Base-by-base conservation (phyloP, 139 green algal species). In the Desmodesmus armatus region DNA sequence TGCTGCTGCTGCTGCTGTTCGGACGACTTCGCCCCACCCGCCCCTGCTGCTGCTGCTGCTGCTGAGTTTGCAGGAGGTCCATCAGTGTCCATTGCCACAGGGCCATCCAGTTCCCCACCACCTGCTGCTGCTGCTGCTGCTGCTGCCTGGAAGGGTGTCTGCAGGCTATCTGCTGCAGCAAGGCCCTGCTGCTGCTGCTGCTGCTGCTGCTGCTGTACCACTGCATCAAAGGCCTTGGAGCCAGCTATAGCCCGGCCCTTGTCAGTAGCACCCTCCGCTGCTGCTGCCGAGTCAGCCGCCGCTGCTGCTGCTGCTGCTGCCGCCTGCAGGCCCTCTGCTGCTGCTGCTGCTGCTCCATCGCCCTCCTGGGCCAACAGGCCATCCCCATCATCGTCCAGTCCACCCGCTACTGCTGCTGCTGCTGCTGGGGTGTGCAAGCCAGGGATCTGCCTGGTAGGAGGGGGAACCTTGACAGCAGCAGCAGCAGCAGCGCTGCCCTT, bases 281-380 rank as follows among this genome's bases (percentile, higher is more conserved):
- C 72, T 27, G 71, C 43, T 79, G 72, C 43, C 44, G 44, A 41
- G 3, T 63, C 40, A 39, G 72, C 72, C 72, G 63, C 63, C 0
- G 43, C 72, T 65, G 72, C 47, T 19, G 63, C 72, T 44, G 41
- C n/a, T 27, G 43, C 72, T 35, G 63, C 44, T 29, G 63, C 29
- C 0, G 43, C 72, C 11, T 66, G 15, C 43, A 79, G 29, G 2
- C 40, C 63, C 2, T 33, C 63, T n/a, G n/a, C n/a, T n/a, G n/a
- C 60, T 69, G 21, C 33, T 44, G 43, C 72, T 79, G 72, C 72
- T 66, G 72, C 72, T 65, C n/a, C 63, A 43, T 72, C 63, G 43
- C 63, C 43, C 29, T 72, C 63, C n/a, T 43, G 63, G 63, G 3
- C 40, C 63, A 41, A 27, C 23, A 5, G 43, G 43, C n/a, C n/a